Evolutionary conservation across 2,329 filamentous ascomycete species (phyloP), one percentile per base, ranked within the genome.

Genomic region (Lasiodiplodia sp.): DNA sequence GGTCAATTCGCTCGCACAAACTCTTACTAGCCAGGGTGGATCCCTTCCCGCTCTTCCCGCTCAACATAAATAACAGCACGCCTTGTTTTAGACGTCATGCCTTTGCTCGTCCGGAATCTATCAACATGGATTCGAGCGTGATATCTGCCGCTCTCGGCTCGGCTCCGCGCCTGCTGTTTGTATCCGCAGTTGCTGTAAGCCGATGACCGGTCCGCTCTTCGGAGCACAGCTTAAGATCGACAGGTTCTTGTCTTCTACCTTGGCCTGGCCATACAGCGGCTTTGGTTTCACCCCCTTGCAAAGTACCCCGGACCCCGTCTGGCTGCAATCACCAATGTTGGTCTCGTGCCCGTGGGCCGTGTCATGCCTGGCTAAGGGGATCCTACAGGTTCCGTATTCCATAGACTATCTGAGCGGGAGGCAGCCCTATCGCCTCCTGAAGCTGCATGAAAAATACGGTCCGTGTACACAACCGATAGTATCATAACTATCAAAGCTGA

Each of bases 361-460:
- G 44, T 47, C 44, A 47, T 21, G 18, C 7, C 18, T 47, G 44
- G n/a, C 44, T 47, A 47, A 47, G 7, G 6, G n/a, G 40, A 47
- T 21, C 10, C 2, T 47, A n/a, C 18, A 47, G 44, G 6, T 47
- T 11, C 44, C 44, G n/a, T 47, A 47, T 47, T 47, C 44, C 18
- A 47, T 47, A 18, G 44, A 47, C 52, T 55, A 31, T 31, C 52
- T 55, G 16, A 31, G 52, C 52, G 52, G 52, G 10, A 16, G 52
- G 18, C 52, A 55, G 28, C 52, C 52, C 8, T 55, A 55, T 28
- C 25, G 31, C 12, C 25, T 55, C 16, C 14, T 55, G 16, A 55
- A n/a, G 25, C 28, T 55, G 52, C 52, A 55, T 11, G 16, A 55
- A 31, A 55, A 55, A 55, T 37, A 55, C 16, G 52, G 52, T 34